Evolutionary conservation across 2,329 filamentous ascomycete species (phyloP).

Genomic region (Colletotrichum filicis): DNA sequence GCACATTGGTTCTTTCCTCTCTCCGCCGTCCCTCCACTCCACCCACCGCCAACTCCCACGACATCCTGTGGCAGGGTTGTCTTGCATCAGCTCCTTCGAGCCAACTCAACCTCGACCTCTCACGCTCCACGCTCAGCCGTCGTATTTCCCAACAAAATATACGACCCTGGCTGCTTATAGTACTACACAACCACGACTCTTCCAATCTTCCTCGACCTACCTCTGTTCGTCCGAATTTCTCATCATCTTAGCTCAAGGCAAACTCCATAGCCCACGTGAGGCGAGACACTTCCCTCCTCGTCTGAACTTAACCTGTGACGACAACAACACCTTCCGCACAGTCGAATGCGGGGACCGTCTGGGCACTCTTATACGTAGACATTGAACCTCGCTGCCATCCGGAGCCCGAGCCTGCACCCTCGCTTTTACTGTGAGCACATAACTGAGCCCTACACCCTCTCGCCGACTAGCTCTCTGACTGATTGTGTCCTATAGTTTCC

Average conservation of each 20-base stretch:
- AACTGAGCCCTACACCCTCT: neutral
- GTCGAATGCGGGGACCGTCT: neutral
- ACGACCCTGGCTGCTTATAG: neutral
- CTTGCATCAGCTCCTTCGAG: constrained; percentile 24
- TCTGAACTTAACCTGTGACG: constrained; percentile 27
- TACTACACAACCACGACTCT: neutral
- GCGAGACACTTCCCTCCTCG: constrained; percentile 24
- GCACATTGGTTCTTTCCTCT: neutral
- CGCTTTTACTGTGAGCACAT: neutral
- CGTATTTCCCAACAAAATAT: constrained; percentile 11
- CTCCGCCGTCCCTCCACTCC: neutral
- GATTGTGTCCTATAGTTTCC: neutral
- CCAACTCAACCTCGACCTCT: constrained; percentile 2
- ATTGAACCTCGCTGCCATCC: neutral
- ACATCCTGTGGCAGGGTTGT: constrained; percentile 13
- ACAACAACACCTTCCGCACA: neutral
- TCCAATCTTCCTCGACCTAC: neutral
- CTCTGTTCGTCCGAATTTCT: constrained; percentile 26
- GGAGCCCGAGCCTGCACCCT: neutral
- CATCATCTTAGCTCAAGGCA: constrained; percentile 1
- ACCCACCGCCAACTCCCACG: neutral
- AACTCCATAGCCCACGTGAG: constrained; percentile 18
- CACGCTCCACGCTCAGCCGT: neutral
- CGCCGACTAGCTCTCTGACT: neutral
- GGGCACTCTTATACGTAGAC: neutral